A percentile compares a stretch with the other conserved stretches of the same genome.
Conservation (phyloP, 2,329 filamentous ascomycete species). For the Beauveria scarabaeidicola region DNA sequence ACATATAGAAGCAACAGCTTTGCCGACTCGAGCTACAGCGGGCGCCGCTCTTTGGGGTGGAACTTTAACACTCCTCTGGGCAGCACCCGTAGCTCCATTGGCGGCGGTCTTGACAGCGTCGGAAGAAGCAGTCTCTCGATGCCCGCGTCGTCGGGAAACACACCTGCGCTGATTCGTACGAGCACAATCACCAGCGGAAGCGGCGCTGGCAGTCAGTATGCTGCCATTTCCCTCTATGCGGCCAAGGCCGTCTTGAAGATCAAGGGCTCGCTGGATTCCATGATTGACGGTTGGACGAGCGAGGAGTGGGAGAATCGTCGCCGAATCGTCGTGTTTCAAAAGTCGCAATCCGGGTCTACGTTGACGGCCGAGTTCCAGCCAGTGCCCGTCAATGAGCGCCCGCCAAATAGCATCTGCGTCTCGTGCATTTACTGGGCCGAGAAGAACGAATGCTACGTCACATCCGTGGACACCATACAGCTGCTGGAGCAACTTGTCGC, state of each 20-base stretch:
- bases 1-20: conserved; percentile 46
- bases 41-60: conserved; percentile 31
- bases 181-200: conserved; percentile 40
- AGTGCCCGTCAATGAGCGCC: conserved; percentile 69
- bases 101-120: conserved; percentile 31
- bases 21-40: conserved; percentile 39
- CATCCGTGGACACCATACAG: conserved; percentile 92
- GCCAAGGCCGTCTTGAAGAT: conserved; percentile 81
- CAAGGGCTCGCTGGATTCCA: conserved; percentile 72
- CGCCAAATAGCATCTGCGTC: conserved; percentile 81
- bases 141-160: conserved; percentile 27
- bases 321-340: conserved; percentile 80
- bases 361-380: conserved; percentile 74
- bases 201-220: conserved; percentile 45
- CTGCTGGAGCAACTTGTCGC: conserved; percentile 87
- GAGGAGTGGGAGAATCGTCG: conserved; percentile 75
- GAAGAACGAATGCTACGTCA: conserved; percentile 84
- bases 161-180: conserved; percentile 46
- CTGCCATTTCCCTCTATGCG: conserved; percentile 73
- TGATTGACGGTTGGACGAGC: conserved; percentile 74
- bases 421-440: conserved; percentile 98
- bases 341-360: conserved; percentile 72
- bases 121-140: conserved; percentile 40
- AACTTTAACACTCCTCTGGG: conserved; percentile 34
- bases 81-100: conserved; percentile 34